phyloP scores from a whole-genome alignment of 148 eudicot genomes.

The Dianthus caryophyllus region DNA sequence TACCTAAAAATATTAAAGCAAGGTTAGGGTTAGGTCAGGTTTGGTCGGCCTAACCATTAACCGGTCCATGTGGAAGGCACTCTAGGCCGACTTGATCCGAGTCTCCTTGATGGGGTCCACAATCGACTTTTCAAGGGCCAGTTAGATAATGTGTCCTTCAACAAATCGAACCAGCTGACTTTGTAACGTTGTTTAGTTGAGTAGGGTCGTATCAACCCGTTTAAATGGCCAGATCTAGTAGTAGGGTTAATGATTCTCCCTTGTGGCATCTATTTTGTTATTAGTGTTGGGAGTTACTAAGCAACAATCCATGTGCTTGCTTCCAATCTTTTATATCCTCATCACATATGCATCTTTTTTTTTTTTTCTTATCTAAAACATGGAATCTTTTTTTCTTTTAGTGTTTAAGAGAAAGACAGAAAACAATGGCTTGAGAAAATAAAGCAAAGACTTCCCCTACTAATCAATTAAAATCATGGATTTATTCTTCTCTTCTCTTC shows the following conservation, averaged over 20 bases:
- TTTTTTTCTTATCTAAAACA: constrained; percentile 30
- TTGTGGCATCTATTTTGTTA: constrained; percentile 3
- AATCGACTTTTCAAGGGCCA: too few species aligned
- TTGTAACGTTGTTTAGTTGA: too few species aligned
- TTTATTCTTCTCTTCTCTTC: constrained; percentile 11
- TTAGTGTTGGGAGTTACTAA: constrained; percentile 15
- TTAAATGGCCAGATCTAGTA: not conserved
- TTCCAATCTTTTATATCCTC: constrained; percentile 23
- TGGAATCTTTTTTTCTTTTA: constrained; percentile 40
- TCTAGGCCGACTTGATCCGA: too few species aligned
- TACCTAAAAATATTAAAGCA: too few species aligned
- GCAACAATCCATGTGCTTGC: constrained; percentile 38
- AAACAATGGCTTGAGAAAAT: not conserved
- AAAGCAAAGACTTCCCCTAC: not conserved
- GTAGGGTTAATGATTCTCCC: constrained; percentile 24
- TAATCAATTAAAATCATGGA: constrained; percentile 11
- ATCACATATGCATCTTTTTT: constrained; percentile 13
- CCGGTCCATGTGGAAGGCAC: too few species aligned
- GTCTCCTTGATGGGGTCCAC: too few species aligned
- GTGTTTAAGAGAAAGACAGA: constrained; percentile 6
- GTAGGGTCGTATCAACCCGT: too few species aligned
- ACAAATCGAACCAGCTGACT: too few species aligned
- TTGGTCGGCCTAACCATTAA: too few species aligned
- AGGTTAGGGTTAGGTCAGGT: too few species aligned
- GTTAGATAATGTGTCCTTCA: too few species aligned